Base-by-base conservation (phyloP, 2,329 filamentous ascomycete genomes). In the Coniella lustricola region DNA sequence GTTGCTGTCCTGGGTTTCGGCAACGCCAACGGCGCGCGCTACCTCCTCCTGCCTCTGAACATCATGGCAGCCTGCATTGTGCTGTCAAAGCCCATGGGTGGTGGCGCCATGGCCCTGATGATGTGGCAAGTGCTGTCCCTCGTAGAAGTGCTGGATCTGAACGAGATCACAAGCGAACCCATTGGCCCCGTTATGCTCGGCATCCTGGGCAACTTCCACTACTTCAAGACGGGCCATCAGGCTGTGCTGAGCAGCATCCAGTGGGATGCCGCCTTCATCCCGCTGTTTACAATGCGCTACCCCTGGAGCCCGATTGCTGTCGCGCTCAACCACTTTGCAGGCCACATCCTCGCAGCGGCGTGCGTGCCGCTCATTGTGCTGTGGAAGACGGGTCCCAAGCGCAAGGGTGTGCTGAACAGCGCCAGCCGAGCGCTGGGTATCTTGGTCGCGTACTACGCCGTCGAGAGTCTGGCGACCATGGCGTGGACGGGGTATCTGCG, bases 211-310 rank as follows among this genome's bases (percentile, higher is more conserved):
- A 89, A 86, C 60, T 95, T 91, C 67, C 84, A 96, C 71, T 98
- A 84, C 73, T 98, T 98, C 80, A 96, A 95, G 63, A 98, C 93
- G 0, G 93, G 93, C 53, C 93, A 98, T 66, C 91, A 97, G 67
- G 91, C 91, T 12, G 85, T 83, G 0, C 77, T 95, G 20, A 79
- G 84, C 57, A 87, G 82, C 56, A 91, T 98, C 61, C 93, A 98
- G 62, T 98, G 93, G 93, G 93, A 98, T 68, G 80, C 81, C 17
- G 91, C 90, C 3, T 98, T 98, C 68, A 87, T 98, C 56, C 87
- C 91, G 0, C 76, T 97, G 7, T 81, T 84, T 50, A 81, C 79
- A 5, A 80, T 98, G 55, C 79, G 80, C 49, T 96, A 98, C 67
- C 93, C 93, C 1, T 96, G 87, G 87, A 86, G 82, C 0, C 90